These are phyloP conservation scores for Pythium grandisporangium DNA, from an alignment of 352 stramenopile genomes.

Conservation along the genomic window DNA sequence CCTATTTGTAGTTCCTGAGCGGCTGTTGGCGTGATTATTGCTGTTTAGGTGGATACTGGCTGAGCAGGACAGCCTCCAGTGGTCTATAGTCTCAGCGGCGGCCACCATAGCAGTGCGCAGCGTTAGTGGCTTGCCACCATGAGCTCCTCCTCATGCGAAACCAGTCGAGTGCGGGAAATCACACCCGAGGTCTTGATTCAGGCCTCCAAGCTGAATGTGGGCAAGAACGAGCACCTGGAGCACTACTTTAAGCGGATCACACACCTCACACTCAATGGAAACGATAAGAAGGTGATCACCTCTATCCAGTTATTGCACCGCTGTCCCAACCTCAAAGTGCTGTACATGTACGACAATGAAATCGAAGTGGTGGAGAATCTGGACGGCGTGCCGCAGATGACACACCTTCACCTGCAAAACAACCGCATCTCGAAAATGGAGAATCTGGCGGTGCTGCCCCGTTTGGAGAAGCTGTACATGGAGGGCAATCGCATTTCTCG, in stretches of 20 bases:
- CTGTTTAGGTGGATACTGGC: no score
- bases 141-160: no score
- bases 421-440: conserved; percentile 51
- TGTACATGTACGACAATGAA: conserved; percentile 78
- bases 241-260: conserved; percentile 72
- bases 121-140: no score
- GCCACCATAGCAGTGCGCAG: no score
- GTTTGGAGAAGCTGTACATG: conserved; percentile 67
- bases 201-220: conserved; percentile 56
- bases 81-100: no score
- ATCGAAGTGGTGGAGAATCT: conserved; percentile 47
- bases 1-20: no score
- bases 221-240: conserved; percentile 46
- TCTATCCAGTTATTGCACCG: conserved; percentile 51
- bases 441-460: conserved; percentile 22
- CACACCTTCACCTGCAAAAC: conserved; percentile 66
- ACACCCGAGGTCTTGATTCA: conserved; percentile 46
- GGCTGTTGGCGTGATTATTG: no score
- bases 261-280: conserved; percentile 53
- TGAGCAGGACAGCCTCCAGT: no score
- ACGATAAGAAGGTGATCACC: conserved; percentile 29
- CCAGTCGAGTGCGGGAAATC: conserved; percentile 29
- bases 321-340: conserved; percentile 57
- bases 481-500: conserved; percentile 52
- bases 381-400: conserved; percentile 32